These are phyloP conservation scores for Trifolium pratense DNA, from an alignment of 306 rosid species.

Conservation along the genomic window DNA sequence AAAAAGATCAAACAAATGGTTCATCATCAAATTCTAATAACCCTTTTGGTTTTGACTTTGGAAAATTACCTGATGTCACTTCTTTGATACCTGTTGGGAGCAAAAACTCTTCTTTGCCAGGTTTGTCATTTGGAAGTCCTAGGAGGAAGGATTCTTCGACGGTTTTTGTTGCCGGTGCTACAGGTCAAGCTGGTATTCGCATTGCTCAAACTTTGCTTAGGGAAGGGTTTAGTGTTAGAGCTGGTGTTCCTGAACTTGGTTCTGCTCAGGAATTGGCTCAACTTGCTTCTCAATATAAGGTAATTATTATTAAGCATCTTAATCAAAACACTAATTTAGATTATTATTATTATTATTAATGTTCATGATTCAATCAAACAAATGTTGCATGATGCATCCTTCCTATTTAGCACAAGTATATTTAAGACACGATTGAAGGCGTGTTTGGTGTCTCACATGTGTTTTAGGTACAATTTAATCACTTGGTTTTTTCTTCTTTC, in stretches of 20 bases:
- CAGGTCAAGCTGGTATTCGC: constrained; percentile 88
- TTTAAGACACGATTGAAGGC: background rate
- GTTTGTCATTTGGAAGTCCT: constrained; percentile 64
- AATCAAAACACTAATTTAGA: background rate
- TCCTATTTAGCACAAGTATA: too few species aligned
- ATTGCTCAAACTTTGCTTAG: constrained; percentile 76
- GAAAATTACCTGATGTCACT: constrained; percentile 69
- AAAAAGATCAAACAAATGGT: constrained; percentile 33
- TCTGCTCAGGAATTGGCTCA: constrained; percentile 94
- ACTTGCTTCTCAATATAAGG: constrained; percentile 85
- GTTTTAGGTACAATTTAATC: too few species aligned
- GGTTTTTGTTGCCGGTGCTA: constrained; percentile 88
- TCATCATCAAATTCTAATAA: constrained; percentile 51
- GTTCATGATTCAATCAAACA: background rate
- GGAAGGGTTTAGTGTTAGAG: constrained; percentile 84
- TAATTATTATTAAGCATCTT: constrained; percentile 35
- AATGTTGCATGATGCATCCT: background rate
- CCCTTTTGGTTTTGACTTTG: constrained; percentile 67
- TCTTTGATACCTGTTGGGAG: constrained; percentile 68
- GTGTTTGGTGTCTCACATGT: too few species aligned
- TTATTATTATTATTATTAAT: background rate
- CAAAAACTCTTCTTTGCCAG: constrained; percentile 53
- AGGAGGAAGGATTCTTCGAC: constrained; percentile 80
- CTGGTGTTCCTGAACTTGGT: constrained; percentile 86
- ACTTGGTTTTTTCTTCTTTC: too few species aligned